Evolutionary conservation across 352 stramenopile species (phyloP), one percentile per base, ranked within the genome.

Genomic region (Phytophthora multivora): DNA sequence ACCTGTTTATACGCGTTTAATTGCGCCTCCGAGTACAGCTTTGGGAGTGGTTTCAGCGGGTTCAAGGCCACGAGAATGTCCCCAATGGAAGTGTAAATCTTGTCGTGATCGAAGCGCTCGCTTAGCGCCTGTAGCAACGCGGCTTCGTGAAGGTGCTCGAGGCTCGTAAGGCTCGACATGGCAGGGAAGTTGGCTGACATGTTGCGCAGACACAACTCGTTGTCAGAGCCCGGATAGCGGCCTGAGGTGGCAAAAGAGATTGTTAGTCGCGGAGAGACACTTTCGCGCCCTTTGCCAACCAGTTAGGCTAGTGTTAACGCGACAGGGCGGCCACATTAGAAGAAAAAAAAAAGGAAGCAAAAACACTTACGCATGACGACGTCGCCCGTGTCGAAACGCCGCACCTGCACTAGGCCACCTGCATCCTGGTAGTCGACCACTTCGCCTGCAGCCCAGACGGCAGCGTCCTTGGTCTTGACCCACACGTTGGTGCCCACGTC

Each of bases 71-170:
- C 73, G 30, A 96, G 59, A 55, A 96, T 94, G 58, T 93, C 83
- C 25, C 87, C 89, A 53, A 94, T 95, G 4, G 79, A 92, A 12
- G 89, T 96, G 71, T 96, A 96, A 66, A 96, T 94, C 54, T 83
- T 54, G 66, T 95, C 81, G 40, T 80, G 54, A 13, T 50, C 47
- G 41, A 94, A 96, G 16, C 88, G 85, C 40, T 93, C 81, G 48
- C 73, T 81, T 13, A 96, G 73, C 26, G 85, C 87, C 55, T 95
- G 80, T 15, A 96, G 66, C 47, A 96, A 69, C 55, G 85, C 83
- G 8, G 88, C 80, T 62, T 95, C 88, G 57, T 96, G 87, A 57
- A 96, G 57, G 48, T 96, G 86, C 45, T 92, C 82, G 42, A 96
- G 81, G 3, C 65, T 72, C 23, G 87, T 93, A 66, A 96, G 83